Conservation (phyloP, 31 red algal species). For the Odonthalia washingtoniensis region DNA sequence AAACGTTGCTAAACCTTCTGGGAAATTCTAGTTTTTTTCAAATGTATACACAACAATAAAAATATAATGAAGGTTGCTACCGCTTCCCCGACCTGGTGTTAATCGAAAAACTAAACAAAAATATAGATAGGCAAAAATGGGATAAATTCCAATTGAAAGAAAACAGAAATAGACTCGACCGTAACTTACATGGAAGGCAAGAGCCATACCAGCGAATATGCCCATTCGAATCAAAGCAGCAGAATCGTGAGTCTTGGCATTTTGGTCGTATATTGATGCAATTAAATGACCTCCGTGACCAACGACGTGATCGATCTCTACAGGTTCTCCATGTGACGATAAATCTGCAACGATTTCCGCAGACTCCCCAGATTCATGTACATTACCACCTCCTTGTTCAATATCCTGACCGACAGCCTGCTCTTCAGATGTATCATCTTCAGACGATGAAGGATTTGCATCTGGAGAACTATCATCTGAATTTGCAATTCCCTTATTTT, state of each 20-base stretch:
- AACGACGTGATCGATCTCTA: slow-evolving; percentile 50
- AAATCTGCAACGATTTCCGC: neutral
- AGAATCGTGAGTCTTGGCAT: slow-evolving; percentile 41
- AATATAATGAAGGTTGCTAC: neutral
- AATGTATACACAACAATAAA: neutral
- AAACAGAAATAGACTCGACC: neutral
- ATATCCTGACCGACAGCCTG: neutral
- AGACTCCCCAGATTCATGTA: neutral
- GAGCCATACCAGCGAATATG: slow-evolving; percentile 75
- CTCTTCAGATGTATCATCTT: neutral
- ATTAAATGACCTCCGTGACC: slow-evolving; percentile 71
- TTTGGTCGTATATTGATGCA: slow-evolving; percentile 42
- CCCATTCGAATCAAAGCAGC: slow-evolving; percentile 76
- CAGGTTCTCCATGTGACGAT: slow-evolving; percentile 21
- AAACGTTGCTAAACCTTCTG: slow-evolving; percentile 88
- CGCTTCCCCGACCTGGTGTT: no score
- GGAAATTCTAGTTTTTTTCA: slow-evolving; percentile 68
- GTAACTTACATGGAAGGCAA: slow-evolving; percentile 71
- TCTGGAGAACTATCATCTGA: neutral
- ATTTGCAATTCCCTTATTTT: slow-evolving; percentile 13
- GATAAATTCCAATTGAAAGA: slow-evolving; percentile 28
- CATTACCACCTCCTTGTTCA: neutral
- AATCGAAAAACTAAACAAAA: no score
- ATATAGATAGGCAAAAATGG: no score
- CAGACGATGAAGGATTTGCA: slow-evolving; percentile 19